These are phyloP conservation scores for Setaria viridis DNA, from an alignment of 202 grass and related monocot genomes.

Conservation along the genomic window DNA sequence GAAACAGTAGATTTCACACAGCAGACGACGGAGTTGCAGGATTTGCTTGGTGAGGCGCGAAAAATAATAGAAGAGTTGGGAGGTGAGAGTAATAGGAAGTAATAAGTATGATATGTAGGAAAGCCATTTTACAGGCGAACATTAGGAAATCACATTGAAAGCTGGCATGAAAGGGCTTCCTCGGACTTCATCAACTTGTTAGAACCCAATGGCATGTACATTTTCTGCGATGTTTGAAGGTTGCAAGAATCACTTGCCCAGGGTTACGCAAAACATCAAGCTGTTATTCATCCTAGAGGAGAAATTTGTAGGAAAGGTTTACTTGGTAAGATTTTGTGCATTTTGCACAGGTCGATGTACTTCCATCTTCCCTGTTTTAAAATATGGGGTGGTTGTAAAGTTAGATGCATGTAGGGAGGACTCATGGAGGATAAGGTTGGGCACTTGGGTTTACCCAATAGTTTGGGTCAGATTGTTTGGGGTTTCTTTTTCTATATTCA, in stretches of 20 bases:
- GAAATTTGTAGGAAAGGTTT: no score
- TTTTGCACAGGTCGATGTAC: no score
- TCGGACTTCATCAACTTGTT: background rate
- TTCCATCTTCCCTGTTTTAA: no score
- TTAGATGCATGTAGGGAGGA: no score
- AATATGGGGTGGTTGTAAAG: no score
- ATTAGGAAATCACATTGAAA: background rate
- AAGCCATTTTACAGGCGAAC: background rate
- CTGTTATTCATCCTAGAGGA: background rate
- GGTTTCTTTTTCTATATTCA: no score
- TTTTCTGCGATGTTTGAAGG: background rate
- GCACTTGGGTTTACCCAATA: no score
- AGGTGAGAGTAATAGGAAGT: constrained; percentile 34
- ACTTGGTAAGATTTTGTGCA: no score
- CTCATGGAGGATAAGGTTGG: no score
- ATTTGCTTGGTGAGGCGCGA: constrained; percentile 49
- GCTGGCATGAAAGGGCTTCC: background rate
- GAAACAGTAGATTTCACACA: constrained; percentile 21
- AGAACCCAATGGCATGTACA: background rate
- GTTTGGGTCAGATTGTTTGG: no score
- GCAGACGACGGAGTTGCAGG: constrained; percentile 35
- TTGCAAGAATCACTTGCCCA: background rate
- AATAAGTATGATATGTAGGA: background rate
- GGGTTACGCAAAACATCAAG: background rate
- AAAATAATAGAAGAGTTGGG: constrained; percentile 52